A percentile compares a stretch with the other conserved stretches of the same genome.
Evolutionary conservation across 2,329 filamentous ascomycete species (phyloP).

Genomic region (Fusarium compactum): DNA sequence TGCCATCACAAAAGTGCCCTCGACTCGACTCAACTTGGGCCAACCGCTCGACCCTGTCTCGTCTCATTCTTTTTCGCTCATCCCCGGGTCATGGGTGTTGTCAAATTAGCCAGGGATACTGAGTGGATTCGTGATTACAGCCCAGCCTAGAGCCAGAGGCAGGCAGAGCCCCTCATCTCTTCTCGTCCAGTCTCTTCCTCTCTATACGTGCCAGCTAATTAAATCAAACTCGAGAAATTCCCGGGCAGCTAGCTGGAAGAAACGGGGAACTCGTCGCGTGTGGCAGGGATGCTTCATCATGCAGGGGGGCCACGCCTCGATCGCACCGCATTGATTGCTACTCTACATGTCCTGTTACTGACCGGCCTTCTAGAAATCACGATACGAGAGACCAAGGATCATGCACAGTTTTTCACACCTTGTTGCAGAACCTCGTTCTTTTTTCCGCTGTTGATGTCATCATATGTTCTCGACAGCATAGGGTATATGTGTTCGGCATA

Average conservation of each 20-base stretch:
- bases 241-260: constrained; percentile 7
- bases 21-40: constrained; percentile 17
- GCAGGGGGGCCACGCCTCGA: constrained; percentile 36
- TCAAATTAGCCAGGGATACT: constrained; percentile 38
- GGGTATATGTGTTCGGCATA: constrained; percentile 5
- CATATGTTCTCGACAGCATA: not conserved
- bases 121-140: constrained; percentile 16
- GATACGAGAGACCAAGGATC: not conserved
- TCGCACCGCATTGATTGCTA: constrained; percentile 30
- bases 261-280: constrained; percentile 11
- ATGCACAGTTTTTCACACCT: constrained; percentile 7
- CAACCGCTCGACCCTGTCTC: constrained; percentile 21
- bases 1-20: constrained; percentile 6
- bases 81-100: constrained; percentile 28
- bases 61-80: constrained; percentile 33
- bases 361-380: constrained; percentile 12
- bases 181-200: not conserved
- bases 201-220: constrained; percentile 7
- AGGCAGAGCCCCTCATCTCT: not conserved
- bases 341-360: constrained; percentile 5
- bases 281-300: constrained; percentile 30
- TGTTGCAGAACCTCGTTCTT: constrained; percentile 6
- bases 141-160: not conserved
- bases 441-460: not conserved
- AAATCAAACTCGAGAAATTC: constrained; percentile 30